Conservation (phyloP, 2,329 filamentous ascomycete genomes). For the Podosphaera fusca region DNA sequence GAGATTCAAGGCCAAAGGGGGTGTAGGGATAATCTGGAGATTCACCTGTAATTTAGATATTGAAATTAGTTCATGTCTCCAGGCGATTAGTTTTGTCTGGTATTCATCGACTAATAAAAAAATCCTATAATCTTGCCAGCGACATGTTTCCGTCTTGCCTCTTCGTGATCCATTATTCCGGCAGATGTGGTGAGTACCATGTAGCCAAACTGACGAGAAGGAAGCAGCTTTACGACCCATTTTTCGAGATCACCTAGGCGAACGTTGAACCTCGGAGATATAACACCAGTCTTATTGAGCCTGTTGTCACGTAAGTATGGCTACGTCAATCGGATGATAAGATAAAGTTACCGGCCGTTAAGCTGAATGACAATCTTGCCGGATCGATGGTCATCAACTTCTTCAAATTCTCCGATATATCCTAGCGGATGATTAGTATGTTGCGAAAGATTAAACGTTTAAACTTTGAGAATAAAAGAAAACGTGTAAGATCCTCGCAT, state of each 20-base stretch:
- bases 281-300: conserved; percentile 98
- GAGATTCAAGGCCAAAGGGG: too few species aligned
- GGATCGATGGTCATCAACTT: conserved; percentile 97
- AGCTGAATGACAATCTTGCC: conserved; percentile 99
- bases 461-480: conserved; percentile 57
- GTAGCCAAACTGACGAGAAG: conserved; percentile 98
- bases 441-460: conserved; percentile 89
- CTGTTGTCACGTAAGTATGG: conserved; percentile 14
- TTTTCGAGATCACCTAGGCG: conserved; percentile 95
- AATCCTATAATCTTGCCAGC: conserved; percentile 98
- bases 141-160: conserved; percentile 97
- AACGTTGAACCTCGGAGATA: conserved; percentile 98
- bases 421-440: conserved; percentile 41
- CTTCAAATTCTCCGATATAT: conserved; percentile 99
- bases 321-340: not conserved
- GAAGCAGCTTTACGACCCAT: conserved; percentile 98
- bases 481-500: conserved; percentile 94
- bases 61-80: too few species aligned
- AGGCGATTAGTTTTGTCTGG: not conserved
- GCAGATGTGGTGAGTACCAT: conserved; percentile 97
- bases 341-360: conserved; percentile 49
- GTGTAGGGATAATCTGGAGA: too few species aligned
- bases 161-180: conserved; percentile 99
- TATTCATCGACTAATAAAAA: conserved; percentile 58
- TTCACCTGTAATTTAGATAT: too few species aligned